Conservation (phyloP, 139 green algal genomes). For the Coelastrella sp. region DNA sequence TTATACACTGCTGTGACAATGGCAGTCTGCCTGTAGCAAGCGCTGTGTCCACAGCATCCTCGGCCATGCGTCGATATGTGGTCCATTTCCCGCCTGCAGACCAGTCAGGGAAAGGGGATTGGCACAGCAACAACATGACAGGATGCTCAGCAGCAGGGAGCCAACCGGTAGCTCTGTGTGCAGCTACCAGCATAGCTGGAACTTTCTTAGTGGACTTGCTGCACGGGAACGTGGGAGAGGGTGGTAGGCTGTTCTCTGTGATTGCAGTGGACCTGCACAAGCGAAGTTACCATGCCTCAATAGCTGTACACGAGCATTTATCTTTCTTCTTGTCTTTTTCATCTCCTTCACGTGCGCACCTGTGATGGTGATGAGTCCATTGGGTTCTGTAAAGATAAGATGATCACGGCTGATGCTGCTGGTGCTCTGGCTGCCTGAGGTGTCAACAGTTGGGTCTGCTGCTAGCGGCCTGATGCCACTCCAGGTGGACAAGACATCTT, state of each 20-base stretch:
- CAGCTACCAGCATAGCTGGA: too few species aligned
- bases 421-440: conserved; percentile 53
- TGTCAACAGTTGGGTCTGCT: conserved; percentile 71
- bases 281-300: background rate
- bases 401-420: conserved; percentile 68
- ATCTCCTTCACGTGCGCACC: conserved; percentile 34
- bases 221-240: too few species aligned
- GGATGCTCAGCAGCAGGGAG: too few species aligned
- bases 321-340: too few species aligned
- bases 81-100: conserved; percentile 94
- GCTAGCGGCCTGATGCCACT: conserved; percentile 94
- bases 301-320: background rate
- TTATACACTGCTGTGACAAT: conserved; percentile 65
- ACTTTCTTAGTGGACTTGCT: too few species aligned
- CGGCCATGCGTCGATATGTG: conserved; percentile 95
- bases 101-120: too few species aligned
- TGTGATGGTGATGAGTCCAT: conserved; percentile 93
- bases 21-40: conserved; percentile 56
- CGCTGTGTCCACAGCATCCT: conserved; percentile 80
- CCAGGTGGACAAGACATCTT: conserved; percentile 94
- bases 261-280: too few species aligned
- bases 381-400: conserved; percentile 81
- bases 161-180: too few species aligned
- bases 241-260: too few species aligned
- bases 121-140: too few species aligned